Percentiles rank a stretch among this genome's conserved stretches.
phyloP scores from a whole-genome alignment of 345 rosid species.

The Citrus mangshanensis region DNA sequence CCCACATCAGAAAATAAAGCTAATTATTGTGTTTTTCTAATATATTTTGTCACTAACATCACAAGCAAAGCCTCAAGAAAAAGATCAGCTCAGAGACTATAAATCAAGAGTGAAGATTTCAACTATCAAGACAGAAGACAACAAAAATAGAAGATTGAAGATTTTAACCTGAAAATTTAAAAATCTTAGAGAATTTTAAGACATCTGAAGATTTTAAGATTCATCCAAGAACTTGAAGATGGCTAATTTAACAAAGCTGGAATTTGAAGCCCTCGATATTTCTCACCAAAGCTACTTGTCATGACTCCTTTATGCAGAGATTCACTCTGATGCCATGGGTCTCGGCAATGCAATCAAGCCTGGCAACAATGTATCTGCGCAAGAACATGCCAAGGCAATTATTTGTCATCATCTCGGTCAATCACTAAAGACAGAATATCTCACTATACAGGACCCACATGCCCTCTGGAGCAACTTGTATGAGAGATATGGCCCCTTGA shows the following conservation, averaged over 20 bases:
- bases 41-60: too few species aligned
- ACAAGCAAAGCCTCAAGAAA: too few species aligned
- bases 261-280: not conserved
- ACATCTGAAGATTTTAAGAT: too few species aligned
- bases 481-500: not conserved
- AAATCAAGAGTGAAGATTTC: too few species aligned
- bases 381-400: not conserved
- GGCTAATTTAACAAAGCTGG: not conserved
- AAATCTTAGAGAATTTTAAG: too few species aligned
- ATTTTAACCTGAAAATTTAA: too few species aligned
- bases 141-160: too few species aligned
- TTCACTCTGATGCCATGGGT: not conserved
- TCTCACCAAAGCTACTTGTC: not conserved
- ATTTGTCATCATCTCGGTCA: not conserved
- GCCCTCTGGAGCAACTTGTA: not conserved
- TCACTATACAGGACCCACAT: not conserved
- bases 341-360: not conserved
- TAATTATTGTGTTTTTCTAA: too few species aligned
- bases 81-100: too few species aligned
- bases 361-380: not conserved
- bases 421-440: not conserved
- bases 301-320: not conserved
- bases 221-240: not conserved
- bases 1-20: too few species aligned
- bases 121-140: too few species aligned